phyloP scores from a whole-genome alignment of 2,329 filamentous ascomycete species.

The Pyricularia grisea region DNA sequence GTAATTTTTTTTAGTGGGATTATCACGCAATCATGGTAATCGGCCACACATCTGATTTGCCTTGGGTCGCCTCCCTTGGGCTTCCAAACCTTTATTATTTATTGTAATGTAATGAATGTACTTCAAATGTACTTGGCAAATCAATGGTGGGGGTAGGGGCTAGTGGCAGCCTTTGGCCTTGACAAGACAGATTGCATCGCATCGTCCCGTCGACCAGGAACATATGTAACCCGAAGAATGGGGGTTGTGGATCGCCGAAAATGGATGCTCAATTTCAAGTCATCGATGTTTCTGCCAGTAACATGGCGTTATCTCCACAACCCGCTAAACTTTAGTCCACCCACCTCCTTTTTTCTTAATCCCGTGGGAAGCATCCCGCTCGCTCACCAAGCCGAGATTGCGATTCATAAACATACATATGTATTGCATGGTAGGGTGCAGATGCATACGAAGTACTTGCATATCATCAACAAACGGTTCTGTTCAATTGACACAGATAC shows the following conservation, averaged over 20 bases:
- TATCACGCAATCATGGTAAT: too few species aligned
- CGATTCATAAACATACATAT: neutral
- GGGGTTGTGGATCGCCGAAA: neutral
- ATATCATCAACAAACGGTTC: neutral
- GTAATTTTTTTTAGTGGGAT: too few species aligned
- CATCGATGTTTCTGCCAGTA: neutral
- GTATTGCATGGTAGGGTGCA: neutral
- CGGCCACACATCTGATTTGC: neutral
- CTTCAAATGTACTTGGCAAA: too few species aligned
- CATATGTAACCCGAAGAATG: neutral
- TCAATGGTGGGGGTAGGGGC: neutral
- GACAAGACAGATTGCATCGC: neutral
- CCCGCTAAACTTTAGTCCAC: neutral
- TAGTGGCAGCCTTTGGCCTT: neutral
- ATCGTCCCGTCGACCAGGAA: neutral
- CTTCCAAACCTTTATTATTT: neutral
- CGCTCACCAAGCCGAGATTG: neutral
- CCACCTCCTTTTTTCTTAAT: neutral
- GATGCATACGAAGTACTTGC: neutral
- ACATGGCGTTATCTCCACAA: conserved; percentile 1
- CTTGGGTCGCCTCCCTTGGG: neutral
- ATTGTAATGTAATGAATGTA: too few species aligned
- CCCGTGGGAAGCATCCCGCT: neutral
- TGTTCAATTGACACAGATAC: neutral
- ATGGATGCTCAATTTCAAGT: neutral